These are phyloP conservation scores for Carpinus viminea DNA, from an alignment of 306 rosid genomes.

Conservation along the genomic window DNA sequence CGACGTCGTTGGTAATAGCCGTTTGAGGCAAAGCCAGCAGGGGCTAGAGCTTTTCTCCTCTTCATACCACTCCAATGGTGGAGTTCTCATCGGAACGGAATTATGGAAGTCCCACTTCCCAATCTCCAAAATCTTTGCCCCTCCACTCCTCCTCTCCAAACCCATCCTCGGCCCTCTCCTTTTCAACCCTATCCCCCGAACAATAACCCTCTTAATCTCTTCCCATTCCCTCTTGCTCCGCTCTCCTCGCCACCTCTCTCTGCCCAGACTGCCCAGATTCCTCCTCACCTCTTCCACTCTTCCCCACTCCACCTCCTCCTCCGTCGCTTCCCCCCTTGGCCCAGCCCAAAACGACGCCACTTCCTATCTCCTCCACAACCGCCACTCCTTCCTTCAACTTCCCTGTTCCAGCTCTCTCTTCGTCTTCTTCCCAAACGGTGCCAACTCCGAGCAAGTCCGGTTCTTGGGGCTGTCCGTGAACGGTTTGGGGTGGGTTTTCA, in stretches of 20 bases:
- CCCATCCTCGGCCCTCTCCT: conserved; percentile 55
- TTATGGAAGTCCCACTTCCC: conserved; percentile 60
- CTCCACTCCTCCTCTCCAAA: conserved; percentile 35
- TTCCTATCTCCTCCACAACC: conserved; percentile 38
- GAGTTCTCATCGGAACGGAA: too few relatives aligned
- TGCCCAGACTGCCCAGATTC: conserved; percentile 40
- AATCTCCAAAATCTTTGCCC: conserved; percentile 36
- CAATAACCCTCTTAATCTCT: conserved; percentile 37
- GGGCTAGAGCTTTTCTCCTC: too few relatives aligned
- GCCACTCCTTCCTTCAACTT: conserved; percentile 43
- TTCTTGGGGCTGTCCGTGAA: conserved; percentile 33
- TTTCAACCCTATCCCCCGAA: conserved; percentile 50
- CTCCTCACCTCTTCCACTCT: conserved; percentile 36
- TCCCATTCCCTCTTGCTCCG: conserved; percentile 40
- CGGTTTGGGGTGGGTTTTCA: conserved; percentile 23
- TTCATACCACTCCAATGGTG: too few relatives aligned
- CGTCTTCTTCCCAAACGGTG: conserved; percentile 62
- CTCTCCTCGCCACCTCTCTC: conserved; percentile 35
- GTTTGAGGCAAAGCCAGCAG: too few relatives aligned
- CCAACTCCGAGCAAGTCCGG: conserved; percentile 48
- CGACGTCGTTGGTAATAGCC: too few relatives aligned
- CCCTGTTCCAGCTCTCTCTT: conserved; percentile 25
- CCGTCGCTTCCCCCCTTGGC: conserved; percentile 34
- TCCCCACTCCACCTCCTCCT: conserved; percentile 57
- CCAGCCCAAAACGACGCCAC: conserved; percentile 16